Evolutionary conservation across 106 monocot species (phyloP).

Genomic region (Cymbidium sinense): DNA sequence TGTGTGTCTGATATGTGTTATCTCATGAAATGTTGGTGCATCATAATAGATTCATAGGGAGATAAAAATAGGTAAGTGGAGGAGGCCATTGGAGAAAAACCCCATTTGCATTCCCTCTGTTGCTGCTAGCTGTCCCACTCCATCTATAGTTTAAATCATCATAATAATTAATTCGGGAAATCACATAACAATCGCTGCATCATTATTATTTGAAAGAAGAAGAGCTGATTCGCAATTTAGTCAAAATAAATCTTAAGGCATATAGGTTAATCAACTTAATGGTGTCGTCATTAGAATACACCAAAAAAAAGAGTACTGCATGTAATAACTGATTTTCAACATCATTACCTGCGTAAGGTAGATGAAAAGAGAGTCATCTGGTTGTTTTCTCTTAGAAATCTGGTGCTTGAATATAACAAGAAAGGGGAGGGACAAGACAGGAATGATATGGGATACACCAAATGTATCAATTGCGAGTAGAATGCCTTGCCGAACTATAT

Average conservation of each 20-base stretch:
- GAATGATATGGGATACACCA: conserved; percentile 80
- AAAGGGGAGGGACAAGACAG: conserved; percentile 76
- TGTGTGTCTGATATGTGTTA: no score
- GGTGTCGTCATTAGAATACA: background rate
- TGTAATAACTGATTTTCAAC: background rate
- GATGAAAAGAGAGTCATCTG: conserved; percentile 16
- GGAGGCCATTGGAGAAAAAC: no score
- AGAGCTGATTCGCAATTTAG: background rate
- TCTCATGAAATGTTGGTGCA: no score
- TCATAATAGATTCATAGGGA: no score
- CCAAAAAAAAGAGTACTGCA: background rate
- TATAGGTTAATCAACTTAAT: background rate
- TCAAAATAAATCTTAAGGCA: background rate
- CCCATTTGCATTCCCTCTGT: no score
- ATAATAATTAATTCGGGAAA: background rate
- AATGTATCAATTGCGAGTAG: conserved; percentile 86
- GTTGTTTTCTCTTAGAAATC: conserved; percentile 1
- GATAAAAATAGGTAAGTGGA: no score
- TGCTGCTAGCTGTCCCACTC: no score
- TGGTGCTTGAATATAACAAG: conserved; percentile 28
- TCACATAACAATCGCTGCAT: background rate
- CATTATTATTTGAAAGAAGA: background rate
- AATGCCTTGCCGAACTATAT: conserved; percentile 72
- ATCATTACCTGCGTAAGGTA: conserved; percentile 37
- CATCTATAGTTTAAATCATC: background rate